Evolutionary conservation across 164 flowering plant genomes (phyloP).

Genomic region (Vitis vinifera): DNA sequence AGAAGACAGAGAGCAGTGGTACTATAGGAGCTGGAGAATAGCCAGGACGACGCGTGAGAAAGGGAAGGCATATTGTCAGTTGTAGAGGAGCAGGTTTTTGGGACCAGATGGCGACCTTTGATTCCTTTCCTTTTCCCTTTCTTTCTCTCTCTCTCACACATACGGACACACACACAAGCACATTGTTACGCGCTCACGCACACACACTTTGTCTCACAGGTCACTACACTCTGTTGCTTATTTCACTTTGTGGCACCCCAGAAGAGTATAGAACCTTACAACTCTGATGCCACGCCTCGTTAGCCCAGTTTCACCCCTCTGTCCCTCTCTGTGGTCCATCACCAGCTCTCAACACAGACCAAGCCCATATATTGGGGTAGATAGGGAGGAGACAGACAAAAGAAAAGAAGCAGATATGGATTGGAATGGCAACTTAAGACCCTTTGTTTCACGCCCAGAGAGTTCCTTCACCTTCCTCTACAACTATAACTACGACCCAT

Average conservation of each 20-base stretch:
- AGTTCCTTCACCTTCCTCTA: slow-evolving; percentile 42
- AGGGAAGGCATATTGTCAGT: slow-evolving; percentile 18
- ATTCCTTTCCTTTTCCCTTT: slow-evolving; percentile 11
- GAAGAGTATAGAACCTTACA: slow-evolving; percentile 11
- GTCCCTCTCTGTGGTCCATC: slow-evolving; percentile 7
- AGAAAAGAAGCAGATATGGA: slow-evolving; percentile 29
- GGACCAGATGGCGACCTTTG: slow-evolving; percentile 14
- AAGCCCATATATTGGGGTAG: slow-evolving; percentile 5
- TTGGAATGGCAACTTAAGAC: slow-evolving; percentile 35
- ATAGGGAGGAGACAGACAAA: slow-evolving; percentile 2
- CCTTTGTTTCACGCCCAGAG: slow-evolving; percentile 37
- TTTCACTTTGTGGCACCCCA: slow-evolving; percentile 22
- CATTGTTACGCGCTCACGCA: too few relatives aligned
- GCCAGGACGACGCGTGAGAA: slow-evolving; percentile 10
- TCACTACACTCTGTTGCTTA: slow-evolving; percentile 2
- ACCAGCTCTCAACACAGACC: neutral
- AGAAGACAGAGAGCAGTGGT: neutral
- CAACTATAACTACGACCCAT: slow-evolving; percentile 31
- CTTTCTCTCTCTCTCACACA: neutral
- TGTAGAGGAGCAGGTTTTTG: slow-evolving; percentile 1
- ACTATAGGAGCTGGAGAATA: neutral
- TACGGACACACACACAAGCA: too few relatives aligned
- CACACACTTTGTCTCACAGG: too few relatives aligned
- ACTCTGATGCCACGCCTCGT: slow-evolving; percentile 1
- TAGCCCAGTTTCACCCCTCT: slow-evolving; percentile 6